Evolutionary conservation across 2,329 filamentous ascomycete genomes (phyloP).

Genomic region (Aspergillus tanneri): DNA sequence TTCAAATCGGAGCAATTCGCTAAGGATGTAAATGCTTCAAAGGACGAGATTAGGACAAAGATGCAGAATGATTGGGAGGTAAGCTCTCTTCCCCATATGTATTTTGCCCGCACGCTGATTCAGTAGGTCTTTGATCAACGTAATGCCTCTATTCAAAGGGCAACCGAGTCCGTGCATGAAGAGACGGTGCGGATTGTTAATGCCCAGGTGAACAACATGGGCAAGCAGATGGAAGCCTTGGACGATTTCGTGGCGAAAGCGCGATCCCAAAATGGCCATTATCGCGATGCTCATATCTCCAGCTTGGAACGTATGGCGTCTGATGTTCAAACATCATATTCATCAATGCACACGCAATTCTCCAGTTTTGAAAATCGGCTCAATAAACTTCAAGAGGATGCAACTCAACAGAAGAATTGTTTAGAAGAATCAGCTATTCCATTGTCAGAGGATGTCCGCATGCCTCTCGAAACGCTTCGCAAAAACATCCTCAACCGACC

Average conservation of each 20-base stretch:
- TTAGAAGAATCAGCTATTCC: slow-evolving; percentile 63
- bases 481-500: slow-evolving; percentile 63
- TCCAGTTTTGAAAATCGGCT: slow-evolving; percentile 67
- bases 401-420: slow-evolving; percentile 59
- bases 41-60: slow-evolving; percentile 75
- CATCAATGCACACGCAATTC: slow-evolving; percentile 68
- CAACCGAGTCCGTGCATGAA: slow-evolving; percentile 82
- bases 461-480: slow-evolving; percentile 70
- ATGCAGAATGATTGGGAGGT: slow-evolving; percentile 85
- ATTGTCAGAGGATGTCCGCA: slow-evolving; percentile 59
- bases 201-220: slow-evolving; percentile 82
- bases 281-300: slow-evolving; percentile 68
- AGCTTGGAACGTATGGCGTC: slow-evolving; percentile 65
- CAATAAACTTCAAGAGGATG: slow-evolving; percentile 65
- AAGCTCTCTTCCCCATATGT: slow-evolving; percentile 36
- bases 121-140: slow-evolving; percentile 68
- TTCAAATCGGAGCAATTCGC: slow-evolving; percentile 67
- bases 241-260: slow-evolving; percentile 88
- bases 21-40: slow-evolving; percentile 68
- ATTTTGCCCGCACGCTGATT: slow-evolving; percentile 24
- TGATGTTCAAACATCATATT: slow-evolving; percentile 71
- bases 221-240: slow-evolving; percentile 81
- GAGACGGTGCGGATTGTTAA: slow-evolving; percentile 89
- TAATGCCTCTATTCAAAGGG: slow-evolving; percentile 78
- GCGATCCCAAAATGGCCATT: slow-evolving; percentile 72